Base-by-base conservation (phyloP, 192 early-diverging fungal species). In the Linnemannia zychae region DNA sequence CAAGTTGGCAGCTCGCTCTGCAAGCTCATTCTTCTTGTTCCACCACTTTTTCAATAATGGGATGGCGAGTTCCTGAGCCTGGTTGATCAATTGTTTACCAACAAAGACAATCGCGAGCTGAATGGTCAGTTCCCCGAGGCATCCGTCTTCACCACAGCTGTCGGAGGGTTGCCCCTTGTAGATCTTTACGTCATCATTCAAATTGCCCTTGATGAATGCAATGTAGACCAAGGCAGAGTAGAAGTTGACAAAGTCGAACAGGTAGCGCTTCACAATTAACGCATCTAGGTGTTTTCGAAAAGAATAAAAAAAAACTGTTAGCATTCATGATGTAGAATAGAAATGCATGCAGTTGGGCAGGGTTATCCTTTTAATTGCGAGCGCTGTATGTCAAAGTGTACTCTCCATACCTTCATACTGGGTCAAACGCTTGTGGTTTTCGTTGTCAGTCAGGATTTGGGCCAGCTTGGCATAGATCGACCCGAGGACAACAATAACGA, bases 181-280 rank as follows among this genome's bases (percentile, higher is more conserved):
- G 47, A 67, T 18, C n/a, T 4, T 33, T 47, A 20, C 22, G 22
- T 22, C 22, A 38, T 38, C 2, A 33, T 20, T 24, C 47, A 82
- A 17, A 6, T 46, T 73, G 6, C 17, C 71, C 77, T 86, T 94
- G 47, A 93, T 71, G n/a, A 92, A 76, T 31, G 88, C 86, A 46
- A 92, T 89, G 72, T 94, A 94, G 69, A 94, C 83, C 20, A 95
- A 71, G 7, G 83, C 76, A n/a, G 88, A 88, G 77, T 92, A 95
- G 74, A 90, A 93, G 87, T 93, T 92, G 53, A 94, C 68, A 69
- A 94, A 93, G 52, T 88, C 88, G 71, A 95, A 89, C 22, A 94
- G 46, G 77, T 91, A 92, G 11, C 76, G 81, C 74, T 94, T 94
- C 68, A 87, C 50, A 49, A 92, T 92, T 20, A 91, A 84, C 6